Conservation (phyloP, 2,329 filamentous ascomycete genomes). For the Colletotrichum graminicola region DNA sequence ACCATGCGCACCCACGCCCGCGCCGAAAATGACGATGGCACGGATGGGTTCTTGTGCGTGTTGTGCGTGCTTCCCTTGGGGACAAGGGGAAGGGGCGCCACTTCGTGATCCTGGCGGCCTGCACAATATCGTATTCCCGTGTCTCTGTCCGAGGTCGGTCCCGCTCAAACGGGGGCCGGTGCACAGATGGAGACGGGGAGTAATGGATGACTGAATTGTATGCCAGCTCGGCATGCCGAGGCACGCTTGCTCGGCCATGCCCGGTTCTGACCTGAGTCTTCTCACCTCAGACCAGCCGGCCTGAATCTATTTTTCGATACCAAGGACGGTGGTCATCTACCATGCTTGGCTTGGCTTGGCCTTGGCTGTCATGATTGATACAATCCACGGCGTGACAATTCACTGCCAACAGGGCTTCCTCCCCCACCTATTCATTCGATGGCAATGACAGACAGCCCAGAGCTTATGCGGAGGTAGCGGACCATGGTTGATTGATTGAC, state of each 20-base stretch:
- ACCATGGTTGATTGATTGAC: constrained; percentile 7
- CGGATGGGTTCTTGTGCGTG: constrained; percentile 11
- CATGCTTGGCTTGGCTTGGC: constrained; percentile 27
- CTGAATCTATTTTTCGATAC: constrained; percentile 7
- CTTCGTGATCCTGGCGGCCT: constrained; percentile 24
- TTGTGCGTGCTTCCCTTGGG: constrained; percentile 18
- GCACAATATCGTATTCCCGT: constrained; percentile 35
- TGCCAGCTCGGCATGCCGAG: constrained; percentile 11
- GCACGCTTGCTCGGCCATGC: background rate
- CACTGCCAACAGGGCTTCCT: constrained; percentile 4
- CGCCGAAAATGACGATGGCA: constrained; percentile 34
- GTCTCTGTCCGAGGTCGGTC: constrained; percentile 20
- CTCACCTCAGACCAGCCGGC: constrained; percentile 30
- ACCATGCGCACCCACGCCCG: constrained; percentile 27
- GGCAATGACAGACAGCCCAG: background rate
- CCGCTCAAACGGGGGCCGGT: background rate
- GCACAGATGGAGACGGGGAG: background rate
- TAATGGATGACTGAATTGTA: constrained; percentile 14
- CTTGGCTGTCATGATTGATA: constrained; percentile 17
- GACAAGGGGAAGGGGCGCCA: constrained; percentile 8
- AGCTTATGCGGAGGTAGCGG: constrained; percentile 21
- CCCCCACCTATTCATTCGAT: background rate
- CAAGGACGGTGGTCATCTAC: constrained; percentile 3
- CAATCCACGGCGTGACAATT: background rate
- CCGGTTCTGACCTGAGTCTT: constrained; percentile 20